Evolutionary conservation across 1,284 basidiomycete species (phyloP), one percentile per base, ranked within the genome.

Genomic region (Rhodotorula sp.): DNA sequence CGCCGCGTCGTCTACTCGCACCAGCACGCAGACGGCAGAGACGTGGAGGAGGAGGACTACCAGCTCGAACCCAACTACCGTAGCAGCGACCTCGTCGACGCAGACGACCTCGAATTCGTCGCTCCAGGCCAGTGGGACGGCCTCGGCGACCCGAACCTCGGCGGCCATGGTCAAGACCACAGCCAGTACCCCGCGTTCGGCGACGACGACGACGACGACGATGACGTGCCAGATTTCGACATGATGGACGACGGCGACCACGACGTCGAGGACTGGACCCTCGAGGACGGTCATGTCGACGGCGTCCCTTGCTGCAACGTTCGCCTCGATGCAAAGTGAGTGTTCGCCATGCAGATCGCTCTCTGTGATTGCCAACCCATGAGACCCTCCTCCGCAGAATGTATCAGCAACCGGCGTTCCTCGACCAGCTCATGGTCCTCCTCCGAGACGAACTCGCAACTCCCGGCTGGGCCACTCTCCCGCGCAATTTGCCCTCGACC

Each of bases 381-480:
- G n/a, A 26, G 23, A 29, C 10, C 3, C 52, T n/a, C 23, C n/a
- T 7, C 23, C 29, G 29, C 79, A 92, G 91, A 81, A 86, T 87
- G 65, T 90, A 90, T 83, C 89, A 88, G 80, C 85, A 87, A 5
- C 72, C 81, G 3, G 79, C 81, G 1, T 92, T 93, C 80, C 82
- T 85, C n/a, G 76, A 81, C n/a, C 83, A 86, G 59, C 78, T 79
- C 21, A 72, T 79, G 62, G 51, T 69, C 29, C 67, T 79, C 16
- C 69, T 78, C 43, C 67, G 73, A 4, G 69, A 77, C 58, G 73
- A 79, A 31, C 72, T 79, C 29, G 57, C 57, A 26, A 62, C 73
- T 20, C 69, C 68, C 29, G 75, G 76, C 29, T 77, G 76, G 76
- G 14, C 49, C 23, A 29, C 62, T 48, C 67, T 77, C 20, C 75